Evolutionary conservation across 2,329 filamentous ascomycete genomes (phyloP).

Genomic region (Neopestalotiopsis rosae): DNA sequence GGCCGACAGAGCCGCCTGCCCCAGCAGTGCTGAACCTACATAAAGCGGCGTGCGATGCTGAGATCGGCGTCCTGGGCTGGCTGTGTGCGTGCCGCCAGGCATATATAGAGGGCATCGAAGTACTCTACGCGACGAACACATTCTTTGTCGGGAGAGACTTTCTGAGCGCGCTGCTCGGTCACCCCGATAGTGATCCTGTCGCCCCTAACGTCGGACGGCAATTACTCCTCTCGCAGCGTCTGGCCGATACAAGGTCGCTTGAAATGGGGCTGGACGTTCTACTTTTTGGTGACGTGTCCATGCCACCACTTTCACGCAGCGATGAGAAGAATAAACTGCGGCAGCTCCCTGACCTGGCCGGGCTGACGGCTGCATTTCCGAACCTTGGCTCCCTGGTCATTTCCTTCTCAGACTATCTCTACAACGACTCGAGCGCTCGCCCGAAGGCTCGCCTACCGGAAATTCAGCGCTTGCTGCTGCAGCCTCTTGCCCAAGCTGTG

Average conservation of each 20-base stretch:
- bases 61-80: neutral
- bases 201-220: neutral
- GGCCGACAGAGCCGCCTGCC: too few species aligned
- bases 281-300: neutral
- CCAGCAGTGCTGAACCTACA: neutral
- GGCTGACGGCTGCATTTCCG: neutral
- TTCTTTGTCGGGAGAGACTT: neutral
- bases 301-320: neutral
- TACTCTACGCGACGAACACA: neutral
- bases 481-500: neutral
- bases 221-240: neutral
- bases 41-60: neutral
- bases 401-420: neutral
- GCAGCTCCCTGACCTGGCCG: neutral
- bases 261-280: neutral
- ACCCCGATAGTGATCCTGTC: neutral
- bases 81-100: neutral
- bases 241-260: neutral
- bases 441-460: neutral
- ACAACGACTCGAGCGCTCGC: neutral
- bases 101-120: neutral
- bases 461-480: neutral
- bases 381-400: neutral
- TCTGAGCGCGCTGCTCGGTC: neutral
- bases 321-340: neutral